These are phyloP conservation scores for Gossypium schwendimanii DNA, from an alignment of 441 rosid genomes.

Conservation along the genomic window DNA sequence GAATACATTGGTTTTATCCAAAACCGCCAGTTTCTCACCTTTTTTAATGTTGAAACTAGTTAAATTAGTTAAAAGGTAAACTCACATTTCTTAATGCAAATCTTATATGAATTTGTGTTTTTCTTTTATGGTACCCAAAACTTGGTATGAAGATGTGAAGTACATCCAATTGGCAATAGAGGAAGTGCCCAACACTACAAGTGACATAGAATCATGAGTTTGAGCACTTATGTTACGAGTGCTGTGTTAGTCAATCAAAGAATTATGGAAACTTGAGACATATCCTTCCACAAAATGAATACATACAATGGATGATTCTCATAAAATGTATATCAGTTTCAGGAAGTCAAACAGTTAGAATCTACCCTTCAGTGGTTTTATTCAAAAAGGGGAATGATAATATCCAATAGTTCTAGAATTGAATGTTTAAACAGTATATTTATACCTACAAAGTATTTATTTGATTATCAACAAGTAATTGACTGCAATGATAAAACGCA, in stretches of 20 bases:
- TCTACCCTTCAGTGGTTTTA: neutral
- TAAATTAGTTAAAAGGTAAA: too few relatives aligned
- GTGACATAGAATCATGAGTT: slow-evolving; percentile 14
- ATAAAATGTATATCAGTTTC: neutral
- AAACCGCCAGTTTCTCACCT: too few relatives aligned
- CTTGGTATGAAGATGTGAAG: neutral
- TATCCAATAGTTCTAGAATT: neutral
- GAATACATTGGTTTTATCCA: too few relatives aligned
- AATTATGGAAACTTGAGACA: slow-evolving; percentile 5
- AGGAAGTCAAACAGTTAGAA: slow-evolving; percentile 2
- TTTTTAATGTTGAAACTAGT: too few relatives aligned
- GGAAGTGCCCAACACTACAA: neutral
- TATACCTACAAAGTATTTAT: too few relatives aligned
- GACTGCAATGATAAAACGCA: too few relatives aligned
- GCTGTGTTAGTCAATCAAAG: slow-evolving; percentile 8
- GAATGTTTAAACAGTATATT: neutral
- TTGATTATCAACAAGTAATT: too few relatives aligned
- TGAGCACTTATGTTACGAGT: neutral
- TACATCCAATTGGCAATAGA: slow-evolving; percentile 1
- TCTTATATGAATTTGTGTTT: too few relatives aligned
- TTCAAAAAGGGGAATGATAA: neutral
- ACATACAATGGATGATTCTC: neutral
- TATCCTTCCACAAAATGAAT: neutral
- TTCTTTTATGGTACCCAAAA: too few relatives aligned
- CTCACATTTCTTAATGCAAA: too few relatives aligned